A percentile compares a stretch with the other conserved stretches of the same genome.
phyloP scores from a whole-genome alignment of 352 stramenopile species.

The Poterioochromonas sp. region DNA sequence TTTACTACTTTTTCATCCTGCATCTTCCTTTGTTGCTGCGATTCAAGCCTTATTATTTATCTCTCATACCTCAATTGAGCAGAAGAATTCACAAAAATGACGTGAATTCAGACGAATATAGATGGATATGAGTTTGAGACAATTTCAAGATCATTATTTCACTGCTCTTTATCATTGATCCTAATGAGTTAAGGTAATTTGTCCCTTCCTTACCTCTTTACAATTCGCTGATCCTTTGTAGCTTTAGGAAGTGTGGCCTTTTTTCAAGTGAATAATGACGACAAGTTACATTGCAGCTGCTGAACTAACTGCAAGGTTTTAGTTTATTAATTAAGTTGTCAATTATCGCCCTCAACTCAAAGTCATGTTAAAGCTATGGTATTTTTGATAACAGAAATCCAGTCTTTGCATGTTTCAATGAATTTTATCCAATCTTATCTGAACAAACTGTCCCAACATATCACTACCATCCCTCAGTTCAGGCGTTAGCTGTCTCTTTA shows the following conservation, averaged over 20 bases:
- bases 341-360: background rate
- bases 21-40: conserved; percentile 71
- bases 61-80: conserved; percentile 57
- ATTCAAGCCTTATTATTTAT: conserved; percentile 94
- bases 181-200: conserved; percentile 34
- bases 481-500: conserved; percentile 68
- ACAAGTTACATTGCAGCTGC: conserved; percentile 63
- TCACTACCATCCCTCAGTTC: conserved; percentile 92
- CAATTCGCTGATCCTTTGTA: background rate
- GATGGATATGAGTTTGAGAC: conserved; percentile 26
- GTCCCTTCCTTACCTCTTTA: background rate
- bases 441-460: conserved; percentile 75
- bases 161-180: conserved; percentile 89
- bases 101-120: conserved; percentile 37
- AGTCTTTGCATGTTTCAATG: conserved; percentile 44
- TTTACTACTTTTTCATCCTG: conserved; percentile 66
- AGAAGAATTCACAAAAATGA: conserved; percentile 35
- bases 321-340: conserved; percentile 87
- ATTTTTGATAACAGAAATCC: conserved; percentile 55
- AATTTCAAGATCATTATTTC: conserved; percentile 88
- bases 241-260: conserved; percentile 60
- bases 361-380: conserved; percentile 37
- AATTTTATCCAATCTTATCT: conserved; percentile 59
- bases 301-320: conserved; percentile 73
- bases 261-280: conserved; percentile 76